phyloP scores from a whole-genome alignment of 805 yeast species.

The Yarrowia yakushimensis region DNA sequence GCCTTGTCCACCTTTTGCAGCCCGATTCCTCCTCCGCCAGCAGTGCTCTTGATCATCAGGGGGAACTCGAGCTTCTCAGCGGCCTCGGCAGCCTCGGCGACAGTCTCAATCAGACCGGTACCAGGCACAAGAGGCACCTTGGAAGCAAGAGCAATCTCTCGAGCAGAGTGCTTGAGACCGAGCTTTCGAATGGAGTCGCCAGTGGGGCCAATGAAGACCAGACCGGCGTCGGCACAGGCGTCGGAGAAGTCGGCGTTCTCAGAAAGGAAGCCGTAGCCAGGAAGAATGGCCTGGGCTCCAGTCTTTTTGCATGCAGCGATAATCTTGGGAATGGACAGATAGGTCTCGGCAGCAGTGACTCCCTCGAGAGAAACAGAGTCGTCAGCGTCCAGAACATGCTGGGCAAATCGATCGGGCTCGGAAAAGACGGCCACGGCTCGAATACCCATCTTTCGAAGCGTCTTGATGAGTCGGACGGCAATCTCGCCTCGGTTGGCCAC shows the following conservation, averaged over 20 bases:
- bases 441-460: constrained; percentile 76
- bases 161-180: constrained; percentile 94
- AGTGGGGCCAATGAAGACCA: constrained; percentile 93
- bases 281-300: constrained; percentile 91
- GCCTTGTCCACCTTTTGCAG: constrained; percentile 85
- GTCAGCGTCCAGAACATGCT: constrained; percentile 83
- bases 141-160: constrained; percentile 89
- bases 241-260: constrained; percentile 97
- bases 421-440: constrained; percentile 84
- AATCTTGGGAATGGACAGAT: constrained; percentile 79
- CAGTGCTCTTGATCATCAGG: constrained; percentile 94
- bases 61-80: constrained; percentile 79
- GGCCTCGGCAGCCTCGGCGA: constrained; percentile 69
- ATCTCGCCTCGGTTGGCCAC: constrained; percentile 98
- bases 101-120: constrained; percentile 69
- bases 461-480: constrained; percentile 89
- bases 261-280: constrained; percentile 95
- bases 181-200: constrained; percentile 88
- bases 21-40: constrained; percentile 99
- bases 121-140: constrained; percentile 98
- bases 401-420: constrained; percentile 83
- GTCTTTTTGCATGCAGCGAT: constrained; percentile 78
- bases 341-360: constrained; percentile 83
- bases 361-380: constrained; percentile 77
- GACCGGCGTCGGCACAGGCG: constrained; percentile 74